Evolutionary conservation across 352 stramenopile species (phyloP).

Genomic region (Phytophthora vignae): DNA sequence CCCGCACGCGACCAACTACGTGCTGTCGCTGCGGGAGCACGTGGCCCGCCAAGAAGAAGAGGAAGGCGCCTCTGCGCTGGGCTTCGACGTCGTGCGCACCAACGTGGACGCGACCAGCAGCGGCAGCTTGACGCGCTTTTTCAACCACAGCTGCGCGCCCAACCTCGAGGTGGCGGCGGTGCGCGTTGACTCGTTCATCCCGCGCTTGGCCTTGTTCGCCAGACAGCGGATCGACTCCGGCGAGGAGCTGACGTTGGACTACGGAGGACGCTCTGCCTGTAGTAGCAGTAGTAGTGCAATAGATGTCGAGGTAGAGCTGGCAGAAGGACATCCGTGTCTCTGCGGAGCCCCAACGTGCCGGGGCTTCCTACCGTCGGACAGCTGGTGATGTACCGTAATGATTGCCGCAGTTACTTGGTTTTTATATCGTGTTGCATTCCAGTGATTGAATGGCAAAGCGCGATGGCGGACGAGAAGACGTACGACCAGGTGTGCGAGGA

Average conservation of each 20-base stretch:
- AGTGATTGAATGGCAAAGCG: slow-evolving; percentile 12
- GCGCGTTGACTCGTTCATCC: slow-evolving; percentile 66
- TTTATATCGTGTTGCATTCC: slow-evolving; percentile 12
- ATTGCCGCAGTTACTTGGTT: slow-evolving; percentile 34
- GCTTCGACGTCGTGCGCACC: slow-evolving; percentile 50
- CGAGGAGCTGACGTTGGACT: slow-evolving; percentile 76
- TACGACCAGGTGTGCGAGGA: slow-evolving; percentile 78
- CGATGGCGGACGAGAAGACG: slow-evolving; percentile 42
- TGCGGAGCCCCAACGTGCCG: slow-evolving; percentile 45
- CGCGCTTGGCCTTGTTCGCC: slow-evolving; percentile 66
- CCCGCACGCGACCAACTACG: slow-evolving; percentile 49
- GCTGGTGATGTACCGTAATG: slow-evolving; percentile 20
- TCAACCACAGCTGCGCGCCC: slow-evolving; percentile 77
- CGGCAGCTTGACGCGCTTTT: slow-evolving; percentile 72
- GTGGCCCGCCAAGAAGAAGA: slow-evolving; percentile 9
- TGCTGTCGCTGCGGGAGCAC: slow-evolving; percentile 63
- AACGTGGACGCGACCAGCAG: slow-evolving; percentile 63
- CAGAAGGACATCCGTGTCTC: slow-evolving; percentile 24
- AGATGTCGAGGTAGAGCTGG: not conserved
- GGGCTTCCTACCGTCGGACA: slow-evolving; percentile 37
- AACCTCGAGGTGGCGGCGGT: slow-evolving; percentile 59
- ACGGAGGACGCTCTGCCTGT: slow-evolving; percentile 32
- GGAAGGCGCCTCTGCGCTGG: not conserved
- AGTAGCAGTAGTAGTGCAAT: not conserved
- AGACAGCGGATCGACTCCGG: slow-evolving; percentile 29